Percentiles rank a stretch among this genome's conserved stretches.
These are phyloP conservation scores for Thielaviopsis ethacetica DNA, from an alignment of 2,329 filamentous ascomycete genomes.

Conservation along the genomic window DNA sequence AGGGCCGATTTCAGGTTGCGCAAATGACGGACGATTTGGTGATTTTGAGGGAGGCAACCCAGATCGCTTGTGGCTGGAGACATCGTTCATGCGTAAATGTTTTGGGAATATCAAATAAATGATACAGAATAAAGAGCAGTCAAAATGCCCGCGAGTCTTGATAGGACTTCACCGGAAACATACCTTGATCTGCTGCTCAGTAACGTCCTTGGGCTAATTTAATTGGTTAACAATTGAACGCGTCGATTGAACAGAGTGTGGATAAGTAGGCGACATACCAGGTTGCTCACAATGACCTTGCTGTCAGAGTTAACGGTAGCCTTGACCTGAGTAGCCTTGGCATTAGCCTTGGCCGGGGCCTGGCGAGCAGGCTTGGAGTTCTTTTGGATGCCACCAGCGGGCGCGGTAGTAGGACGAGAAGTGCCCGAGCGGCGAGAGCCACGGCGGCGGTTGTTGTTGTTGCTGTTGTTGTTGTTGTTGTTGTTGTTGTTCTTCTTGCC, in stretches of 20 bases:
- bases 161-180: slow-evolving; percentile 63
- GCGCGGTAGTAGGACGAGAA: slow-evolving; percentile 40
- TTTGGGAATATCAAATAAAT: slow-evolving; percentile 5
- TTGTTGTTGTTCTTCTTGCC: slow-evolving; percentile 44
- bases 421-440: slow-evolving; percentile 34
- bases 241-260: neutral
- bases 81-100: slow-evolving; percentile 11
- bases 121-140: slow-evolving; percentile 12
- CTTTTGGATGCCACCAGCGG: slow-evolving; percentile 79
- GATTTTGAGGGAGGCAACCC: neutral
- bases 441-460: slow-evolving; percentile 36
- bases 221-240: slow-evolving; percentile 28
- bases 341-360: slow-evolving; percentile 35
- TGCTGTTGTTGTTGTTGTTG: slow-evolving; percentile 35
- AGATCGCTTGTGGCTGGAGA: slow-evolving; percentile 1
- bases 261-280: slow-evolving; percentile 45
- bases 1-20: neutral
- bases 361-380: slow-evolving; percentile 45
- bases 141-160: slow-evolving; percentile 12
- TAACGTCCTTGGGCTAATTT: slow-evolving; percentile 78
- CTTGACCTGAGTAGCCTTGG: slow-evolving; percentile 38
- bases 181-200: slow-evolving; percentile 99
- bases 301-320: slow-evolving; percentile 53
- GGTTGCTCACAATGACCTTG: slow-evolving; percentile 97
- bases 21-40: neutral